These are phyloP conservation scores for Firmiana major DNA, from an alignment of 345 rosid genomes.

Conservation along the genomic window DNA sequence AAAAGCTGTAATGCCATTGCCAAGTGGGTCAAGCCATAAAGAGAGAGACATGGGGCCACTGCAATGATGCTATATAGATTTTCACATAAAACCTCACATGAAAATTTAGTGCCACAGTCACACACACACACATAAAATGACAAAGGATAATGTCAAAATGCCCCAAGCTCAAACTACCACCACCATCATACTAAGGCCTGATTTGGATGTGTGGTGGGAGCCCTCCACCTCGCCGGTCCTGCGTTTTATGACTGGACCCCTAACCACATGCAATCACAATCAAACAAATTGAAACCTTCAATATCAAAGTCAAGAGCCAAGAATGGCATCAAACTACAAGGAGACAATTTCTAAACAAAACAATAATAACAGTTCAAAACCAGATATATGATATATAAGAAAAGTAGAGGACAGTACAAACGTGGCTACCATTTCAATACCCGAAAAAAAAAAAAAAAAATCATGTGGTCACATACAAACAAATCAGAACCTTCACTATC, in stretches of 20 bases:
- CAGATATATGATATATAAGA: background rate
- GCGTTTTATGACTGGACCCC: too few species aligned
- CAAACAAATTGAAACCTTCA: conserved; percentile 14
- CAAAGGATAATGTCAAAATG: conserved; percentile 11
- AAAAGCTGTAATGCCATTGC: conserved; percentile 2
- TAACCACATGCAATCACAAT: background rate
- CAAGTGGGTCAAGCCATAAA: conserved; percentile 8
- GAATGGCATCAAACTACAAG: conserved; percentile 4
- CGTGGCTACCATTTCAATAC: conserved; percentile 1
- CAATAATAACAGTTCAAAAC: background rate
- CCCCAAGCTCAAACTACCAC: conserved; percentile 13
- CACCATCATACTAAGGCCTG: background rate
- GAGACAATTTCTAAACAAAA: conserved; percentile 8
- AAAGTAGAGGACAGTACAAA: background rate
- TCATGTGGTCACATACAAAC: conserved; percentile 9
- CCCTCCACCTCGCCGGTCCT: too few species aligned
- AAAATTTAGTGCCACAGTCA: conserved; percentile 16
- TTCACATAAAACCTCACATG: conserved; percentile 16
- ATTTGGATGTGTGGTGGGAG: too few species aligned
- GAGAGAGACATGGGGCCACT: conserved; percentile 19
- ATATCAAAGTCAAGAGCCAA: background rate
- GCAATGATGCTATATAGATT: conserved; percentile 10
- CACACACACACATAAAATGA: conserved; percentile 15
- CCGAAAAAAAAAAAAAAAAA: background rate
- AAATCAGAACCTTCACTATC: conserved; percentile 17